phyloP scores from a whole-genome alignment of 371 early-diverging fungal genomes.

The Mucor piriformis region DNA sequence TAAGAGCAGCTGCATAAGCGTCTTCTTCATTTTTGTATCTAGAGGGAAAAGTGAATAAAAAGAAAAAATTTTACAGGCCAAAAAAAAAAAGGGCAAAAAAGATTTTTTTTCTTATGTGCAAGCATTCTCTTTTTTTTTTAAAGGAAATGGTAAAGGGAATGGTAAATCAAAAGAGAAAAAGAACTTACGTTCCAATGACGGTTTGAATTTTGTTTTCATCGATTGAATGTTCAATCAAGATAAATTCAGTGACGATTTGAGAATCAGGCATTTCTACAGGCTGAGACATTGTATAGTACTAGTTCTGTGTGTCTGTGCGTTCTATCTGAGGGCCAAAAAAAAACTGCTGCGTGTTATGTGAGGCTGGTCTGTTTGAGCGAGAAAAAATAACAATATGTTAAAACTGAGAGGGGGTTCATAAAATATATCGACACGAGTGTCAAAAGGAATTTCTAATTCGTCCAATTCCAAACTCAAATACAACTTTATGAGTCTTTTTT shows the following conservation, averaged over 20 bases:
- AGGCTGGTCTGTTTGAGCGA: background rate
- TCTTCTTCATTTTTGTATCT: conserved; percentile 25
- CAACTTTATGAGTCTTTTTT: too few species aligned
- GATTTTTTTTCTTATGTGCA: background rate
- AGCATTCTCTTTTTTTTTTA: conserved; percentile 2
- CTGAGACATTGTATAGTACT: background rate
- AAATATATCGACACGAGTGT: too few species aligned
- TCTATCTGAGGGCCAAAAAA: background rate
- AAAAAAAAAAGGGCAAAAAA: background rate
- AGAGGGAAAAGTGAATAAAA: too few species aligned
- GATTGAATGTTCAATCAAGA: conserved; percentile 1
- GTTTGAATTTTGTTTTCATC: background rate
- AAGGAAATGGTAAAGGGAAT: background rate
- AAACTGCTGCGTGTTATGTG: background rate
- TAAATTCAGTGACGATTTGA: background rate
- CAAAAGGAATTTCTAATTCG: too few species aligned
- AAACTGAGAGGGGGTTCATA: too few species aligned
- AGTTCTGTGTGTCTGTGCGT: background rate
- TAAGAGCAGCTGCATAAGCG: conserved; percentile 21
- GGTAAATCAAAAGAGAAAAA: background rate
- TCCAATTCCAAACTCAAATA: too few species aligned
- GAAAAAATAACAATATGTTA: too few species aligned
- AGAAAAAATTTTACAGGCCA: too few species aligned
- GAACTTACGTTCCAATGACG: conserved; percentile 19
- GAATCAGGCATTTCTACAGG: background rate